phyloP scores from a whole-genome alignment of 371 early-diverging fungal genomes.

The Batrachochytrium dendrobatidis region DNA sequence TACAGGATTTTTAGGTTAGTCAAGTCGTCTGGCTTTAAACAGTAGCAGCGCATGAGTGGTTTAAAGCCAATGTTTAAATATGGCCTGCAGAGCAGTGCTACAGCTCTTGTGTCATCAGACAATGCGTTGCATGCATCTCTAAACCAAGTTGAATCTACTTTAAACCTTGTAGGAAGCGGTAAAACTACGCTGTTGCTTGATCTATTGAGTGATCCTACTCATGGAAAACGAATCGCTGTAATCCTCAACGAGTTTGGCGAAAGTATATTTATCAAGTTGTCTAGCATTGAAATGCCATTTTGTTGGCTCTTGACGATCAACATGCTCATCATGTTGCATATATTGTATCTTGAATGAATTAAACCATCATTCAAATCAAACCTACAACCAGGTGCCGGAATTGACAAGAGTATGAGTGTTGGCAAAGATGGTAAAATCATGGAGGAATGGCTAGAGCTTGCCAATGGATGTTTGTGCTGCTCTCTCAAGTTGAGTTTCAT shows the following conservation, averaged over 20 bases:
- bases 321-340: background rate
- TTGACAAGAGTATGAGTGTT: constrained; percentile 84
- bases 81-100: no score
- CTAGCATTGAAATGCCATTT: background rate
- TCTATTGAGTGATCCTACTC: constrained; percentile 69
- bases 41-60: background rate
- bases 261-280: no score
- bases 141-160: no score
- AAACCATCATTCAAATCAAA: background rate
- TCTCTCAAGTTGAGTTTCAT: constrained; percentile 64
- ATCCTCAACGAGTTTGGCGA: constrained; percentile 66
- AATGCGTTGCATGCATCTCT: no score
- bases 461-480: constrained; percentile 96
- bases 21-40: background rate
- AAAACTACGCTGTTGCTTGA: constrained; percentile 89
- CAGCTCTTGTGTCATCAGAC: no score
- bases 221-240: constrained; percentile 90
- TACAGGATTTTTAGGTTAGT: constrained; percentile 33
- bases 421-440: constrained; percentile 71
- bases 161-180: constrained; percentile 64
- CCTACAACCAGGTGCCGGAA: constrained; percentile 64
- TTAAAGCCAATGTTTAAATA: background rate
- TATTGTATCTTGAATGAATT: background rate
- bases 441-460: constrained; percentile 94
- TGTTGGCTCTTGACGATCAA: background rate